A percentile compares a stretch with the other conserved stretches of the same genome.
Conservation (phyloP, 2,329 filamentous ascomycete genomes). For the Claviceps sp. region DNA sequence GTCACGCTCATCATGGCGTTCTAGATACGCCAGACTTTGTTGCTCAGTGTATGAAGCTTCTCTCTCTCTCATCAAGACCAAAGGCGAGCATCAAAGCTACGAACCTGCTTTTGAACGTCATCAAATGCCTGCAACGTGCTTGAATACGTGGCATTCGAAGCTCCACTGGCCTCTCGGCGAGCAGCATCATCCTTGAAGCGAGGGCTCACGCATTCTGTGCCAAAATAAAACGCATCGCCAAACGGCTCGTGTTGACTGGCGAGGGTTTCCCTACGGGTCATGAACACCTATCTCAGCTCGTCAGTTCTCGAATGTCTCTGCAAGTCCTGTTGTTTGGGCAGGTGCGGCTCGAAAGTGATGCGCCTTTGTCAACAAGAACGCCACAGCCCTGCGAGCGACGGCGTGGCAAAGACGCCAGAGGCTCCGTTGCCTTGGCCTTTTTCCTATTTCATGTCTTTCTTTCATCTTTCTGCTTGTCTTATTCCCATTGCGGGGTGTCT, state of each 20-base stretch:
- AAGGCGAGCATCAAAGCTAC: conserved; percentile 8
- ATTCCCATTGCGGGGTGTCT: too few species aligned
- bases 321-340: too few species aligned
- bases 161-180: conserved; percentile 47
- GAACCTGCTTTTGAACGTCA: conserved; percentile 60
- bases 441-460: not conserved
- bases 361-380: too few species aligned
- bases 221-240: conserved; percentile 92
- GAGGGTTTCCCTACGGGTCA: conserved; percentile 75
- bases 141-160: conserved; percentile 56
- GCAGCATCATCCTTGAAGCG: conserved; percentile 60
- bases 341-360: too few species aligned
- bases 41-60: too few species aligned
- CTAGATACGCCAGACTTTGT: not conserved
- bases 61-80: too few species aligned
- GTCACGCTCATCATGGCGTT: not conserved
- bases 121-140: conserved; percentile 68
- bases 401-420: too few species aligned
- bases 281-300: conserved; percentile 58
- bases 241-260: conserved; percentile 90
- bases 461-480: not conserved
- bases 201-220: conserved; percentile 71
- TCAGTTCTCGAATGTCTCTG: not conserved
- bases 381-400: too few species aligned
- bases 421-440: too few species aligned